Base-by-base conservation (phyloP, 129 eudicot species). In the Cynara cardunculus region DNA sequence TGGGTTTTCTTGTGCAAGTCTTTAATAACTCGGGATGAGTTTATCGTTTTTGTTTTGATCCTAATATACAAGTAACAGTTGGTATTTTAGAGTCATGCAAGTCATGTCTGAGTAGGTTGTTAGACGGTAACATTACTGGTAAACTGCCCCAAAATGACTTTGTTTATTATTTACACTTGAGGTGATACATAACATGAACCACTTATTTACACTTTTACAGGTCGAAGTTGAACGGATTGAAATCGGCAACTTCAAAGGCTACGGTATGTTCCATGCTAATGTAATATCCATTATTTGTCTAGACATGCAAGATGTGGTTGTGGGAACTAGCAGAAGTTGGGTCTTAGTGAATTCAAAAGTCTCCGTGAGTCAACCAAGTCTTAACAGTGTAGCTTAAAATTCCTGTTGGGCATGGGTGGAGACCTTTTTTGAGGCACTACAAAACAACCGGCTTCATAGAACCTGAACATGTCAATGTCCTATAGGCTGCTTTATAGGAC, bases 161-260 rank as follows among this genome's bases (percentile, higher is more conserved):
- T 12, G 11, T 8, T 8, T 37, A 12, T 31, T 13, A 31, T 72
- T 22, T 19, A 37, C 62, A 34, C 2, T 35, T 72, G 27, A 10
- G 8, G n/a, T 37, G 76, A 72, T 41, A 13, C 66, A 39, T 41
- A 26, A 44, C 2, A 26, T 65, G 72, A 65, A 30, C 56, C 16
- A 18, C 28, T 30, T 14, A 56, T 82, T 18, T n/a, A n/a, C 46
- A 14, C 59, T 21, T 61, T 35, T 87, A 44, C 91, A 96, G 99
- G 92, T 87, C 70, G 97, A 96, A 81, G 94, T 95, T 84, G 99
- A 95, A 82, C 82, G 87, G 56, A 90, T 92, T 79, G 97, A 92
- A 72, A 85, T 88, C 44, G 97, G 98, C 21, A 90, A 90, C 85
- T 87, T 87, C 79, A 87, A 89, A 87, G 84, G 84, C 79, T 84